A percentile compares a stretch with the other conserved stretches of the same genome.
phyloP scores from a whole-genome alignment of 768 basidiomycete species.

The Pulveroboletus frians region DNA sequence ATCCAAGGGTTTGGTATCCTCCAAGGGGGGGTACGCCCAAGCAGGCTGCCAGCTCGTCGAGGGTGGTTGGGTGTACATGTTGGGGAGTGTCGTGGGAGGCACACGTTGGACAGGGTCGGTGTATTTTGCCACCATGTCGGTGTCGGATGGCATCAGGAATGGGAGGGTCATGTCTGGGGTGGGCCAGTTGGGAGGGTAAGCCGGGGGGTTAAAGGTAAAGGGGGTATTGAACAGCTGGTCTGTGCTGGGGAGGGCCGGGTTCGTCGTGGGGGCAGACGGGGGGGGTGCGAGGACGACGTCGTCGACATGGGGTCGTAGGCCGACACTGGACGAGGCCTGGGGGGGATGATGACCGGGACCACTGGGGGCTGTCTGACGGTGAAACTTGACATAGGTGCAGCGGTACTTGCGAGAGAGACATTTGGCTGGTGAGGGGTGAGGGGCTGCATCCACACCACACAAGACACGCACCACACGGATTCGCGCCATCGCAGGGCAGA shows the following conservation, averaged over 20 bases:
- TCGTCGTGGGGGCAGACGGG: conserved; percentile 29
- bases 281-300: conserved; percentile 41
- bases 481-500: conserved; percentile 73
- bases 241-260: conserved; percentile 13
- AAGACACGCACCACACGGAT: conserved; percentile 75
- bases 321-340: conserved; percentile 25
- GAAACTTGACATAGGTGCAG: conserved; percentile 80
- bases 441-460: no score
- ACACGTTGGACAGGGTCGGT: conserved; percentile 39
- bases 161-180: conserved; percentile 18
- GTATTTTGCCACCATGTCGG: conserved; percentile 45
- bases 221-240: conserved; percentile 30
- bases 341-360: conserved; percentile 61
- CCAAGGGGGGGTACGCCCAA: conserved; percentile 25
- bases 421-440: conserved; percentile 47
- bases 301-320: conserved; percentile 33
- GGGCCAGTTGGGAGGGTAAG: conserved; percentile 16
- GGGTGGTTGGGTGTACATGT: conserved; percentile 19
- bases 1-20: conserved; percentile 29
- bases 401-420: conserved; percentile 64
- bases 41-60: conserved; percentile 19
- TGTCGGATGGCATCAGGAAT: conserved; percentile 17
- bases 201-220: conserved; percentile 27
- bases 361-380: conserved; percentile 73
- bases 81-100: conserved; percentile 5